Evolutionary conservation across 1,139 yeast genomes (phyloP).

Genomic region (Pichia sp.): DNA sequence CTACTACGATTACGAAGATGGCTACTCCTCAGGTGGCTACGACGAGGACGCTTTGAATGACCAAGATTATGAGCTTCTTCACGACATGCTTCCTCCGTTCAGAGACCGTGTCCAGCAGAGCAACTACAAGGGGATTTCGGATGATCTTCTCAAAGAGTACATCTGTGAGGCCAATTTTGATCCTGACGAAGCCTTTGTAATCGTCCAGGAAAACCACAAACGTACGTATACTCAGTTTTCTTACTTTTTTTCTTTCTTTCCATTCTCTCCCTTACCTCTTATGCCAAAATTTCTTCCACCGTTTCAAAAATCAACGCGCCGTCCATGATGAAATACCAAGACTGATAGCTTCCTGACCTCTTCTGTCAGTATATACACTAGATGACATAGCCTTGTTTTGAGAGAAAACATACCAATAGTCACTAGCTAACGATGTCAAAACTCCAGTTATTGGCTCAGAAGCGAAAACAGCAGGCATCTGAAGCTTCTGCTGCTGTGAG

Average conservation of each 20-base stretch:
- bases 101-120: neutral
- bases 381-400: no score
- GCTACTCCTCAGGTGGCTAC: slow-evolving; percentile 8
- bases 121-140: slow-evolving; percentile 5
- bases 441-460: slow-evolving; percentile 17
- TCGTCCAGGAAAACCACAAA: slow-evolving; percentile 25
- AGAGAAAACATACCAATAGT: no score
- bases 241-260: neutral
- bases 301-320: neutral
- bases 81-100: slow-evolving; percentile 18
- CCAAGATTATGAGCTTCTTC: slow-evolving; percentile 19
- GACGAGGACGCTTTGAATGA: slow-evolving; percentile 19
- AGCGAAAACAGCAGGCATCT: slow-evolving; percentile 6
- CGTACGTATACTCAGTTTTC: slow-evolving; percentile 44
- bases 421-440: no score
- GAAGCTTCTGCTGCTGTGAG: neutral
- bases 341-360: no score
- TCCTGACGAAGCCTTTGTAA: slow-evolving; percentile 13
- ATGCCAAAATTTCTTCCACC: neutral
- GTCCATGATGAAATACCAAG: neutral
- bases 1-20: slow-evolving; percentile 8
- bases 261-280: neutral
- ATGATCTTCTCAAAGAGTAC: slow-evolving; percentile 17
- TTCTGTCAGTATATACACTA: neutral
- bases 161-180: slow-evolving; percentile 19